Percentiles rank a stretch among this genome's conserved stretches.
phyloP scores from a whole-genome alignment of 2,329 filamentous ascomycete species.

The Pseudogymnoascus sp. region DNA sequence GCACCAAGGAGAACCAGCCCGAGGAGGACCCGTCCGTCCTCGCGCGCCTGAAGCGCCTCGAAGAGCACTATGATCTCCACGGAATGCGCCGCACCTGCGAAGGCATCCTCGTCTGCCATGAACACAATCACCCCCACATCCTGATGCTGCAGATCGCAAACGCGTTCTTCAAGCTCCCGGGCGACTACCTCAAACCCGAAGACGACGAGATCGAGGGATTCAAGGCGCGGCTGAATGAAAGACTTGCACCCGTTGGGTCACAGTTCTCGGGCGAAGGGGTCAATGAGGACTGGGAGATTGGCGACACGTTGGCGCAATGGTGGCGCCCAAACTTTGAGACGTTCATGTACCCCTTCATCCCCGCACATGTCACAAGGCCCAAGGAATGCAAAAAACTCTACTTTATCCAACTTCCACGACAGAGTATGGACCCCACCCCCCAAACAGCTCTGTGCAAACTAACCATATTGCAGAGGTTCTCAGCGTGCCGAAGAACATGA shows the following conservation, averaged over 20 bases:
- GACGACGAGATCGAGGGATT: slow-evolving; percentile 94
- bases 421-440: slow-evolving; percentile 53
- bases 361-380: slow-evolving; percentile 87
- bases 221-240: slow-evolving; percentile 85
- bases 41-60: slow-evolving; percentile 84
- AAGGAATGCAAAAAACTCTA: slow-evolving; percentile 99
- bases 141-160: slow-evolving; percentile 99
- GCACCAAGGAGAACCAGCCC: slow-evolving; percentile 95
- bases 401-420: slow-evolving; percentile 87
- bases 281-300: slow-evolving; percentile 89
- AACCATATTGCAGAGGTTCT: slow-evolving; percentile 62
- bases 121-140: slow-evolving; percentile 98
- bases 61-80: slow-evolving; percentile 85
- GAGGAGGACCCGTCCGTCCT: slow-evolving; percentile 96
- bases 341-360: slow-evolving; percentile 98
- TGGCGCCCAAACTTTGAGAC: slow-evolving; percentile 99
- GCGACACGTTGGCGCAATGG: slow-evolving; percentile 94
- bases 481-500: slow-evolving; percentile 99
- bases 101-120: slow-evolving; percentile 93
- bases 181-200: slow-evolving; percentile 83
- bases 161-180: slow-evolving; percentile 97
- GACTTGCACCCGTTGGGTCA: slow-evolving; percentile 83
- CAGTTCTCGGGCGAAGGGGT: slow-evolving; percentile 75
- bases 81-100: slow-evolving; percentile 98
- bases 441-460: slow-evolving; percentile 10